phyloP scores from a whole-genome alignment of 2,329 filamentous ascomycete genomes.

The Arthrobotrys musiformis region DNA sequence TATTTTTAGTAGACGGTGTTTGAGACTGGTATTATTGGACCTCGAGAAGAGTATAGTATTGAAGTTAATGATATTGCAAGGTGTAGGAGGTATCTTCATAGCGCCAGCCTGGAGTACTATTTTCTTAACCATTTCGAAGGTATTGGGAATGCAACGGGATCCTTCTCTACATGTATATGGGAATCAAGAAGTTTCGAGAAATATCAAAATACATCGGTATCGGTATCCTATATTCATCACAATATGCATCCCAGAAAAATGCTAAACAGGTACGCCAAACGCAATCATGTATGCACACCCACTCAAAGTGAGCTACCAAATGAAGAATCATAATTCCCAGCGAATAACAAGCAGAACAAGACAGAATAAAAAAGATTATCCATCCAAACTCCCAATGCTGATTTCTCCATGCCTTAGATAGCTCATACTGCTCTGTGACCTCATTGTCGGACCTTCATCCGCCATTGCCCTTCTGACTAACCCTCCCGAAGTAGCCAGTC shows the following conservation, averaged over 20 bases:
- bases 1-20: background rate
- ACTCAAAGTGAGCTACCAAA: background rate
- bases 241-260: conserved; percentile 29
- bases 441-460: conserved; percentile 16
- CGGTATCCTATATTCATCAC: background rate
- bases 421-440: conserved; percentile 50
- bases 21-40: background rate
- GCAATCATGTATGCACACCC: conserved; percentile 1
- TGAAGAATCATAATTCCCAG: no score
- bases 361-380: conserved; percentile 6
- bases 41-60: background rate
- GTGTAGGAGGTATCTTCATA: background rate
- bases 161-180: background rate
- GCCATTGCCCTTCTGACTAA: conserved; percentile 3
- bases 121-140: background rate
- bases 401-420: conserved; percentile 43
- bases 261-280: conserved; percentile 27
- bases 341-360: background rate
- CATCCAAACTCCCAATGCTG: conserved; percentile 39
- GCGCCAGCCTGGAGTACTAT: background rate
- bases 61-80: background rate
- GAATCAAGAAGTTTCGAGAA: background rate
- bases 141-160: background rate
- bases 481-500: conserved; percentile 40
- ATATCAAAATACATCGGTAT: background rate